These are phyloP conservation scores for Beauveria bassiana DNA, from an alignment of 2,329 filamentous ascomycete species.

Conservation along the genomic window DNA sequence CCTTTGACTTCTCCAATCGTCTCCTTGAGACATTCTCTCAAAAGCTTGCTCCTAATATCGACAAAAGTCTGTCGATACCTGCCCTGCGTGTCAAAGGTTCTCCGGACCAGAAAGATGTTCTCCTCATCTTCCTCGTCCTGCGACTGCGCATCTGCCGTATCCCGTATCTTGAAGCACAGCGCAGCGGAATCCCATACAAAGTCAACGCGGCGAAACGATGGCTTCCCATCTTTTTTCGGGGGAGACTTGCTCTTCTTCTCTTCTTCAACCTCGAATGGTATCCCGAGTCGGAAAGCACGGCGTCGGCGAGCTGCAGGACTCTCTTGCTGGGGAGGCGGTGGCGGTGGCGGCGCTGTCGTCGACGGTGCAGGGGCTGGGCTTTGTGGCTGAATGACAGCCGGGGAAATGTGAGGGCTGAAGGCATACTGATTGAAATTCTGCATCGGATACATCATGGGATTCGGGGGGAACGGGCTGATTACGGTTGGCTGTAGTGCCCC, in stretches of 20 bases:
- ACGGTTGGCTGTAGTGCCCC: constrained; percentile 16
- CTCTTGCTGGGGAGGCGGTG: background rate
- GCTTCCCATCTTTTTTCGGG: constrained; percentile 21
- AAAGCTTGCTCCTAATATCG: constrained; percentile 75
- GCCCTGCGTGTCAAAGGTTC: constrained; percentile 78
- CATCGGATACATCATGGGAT: background rate
- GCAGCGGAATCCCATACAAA: constrained; percentile 44
- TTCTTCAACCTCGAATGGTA: constrained; percentile 11
- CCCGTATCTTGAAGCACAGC: constrained; percentile 47
- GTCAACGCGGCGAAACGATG: constrained; percentile 43
- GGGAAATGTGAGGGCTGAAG: background rate
- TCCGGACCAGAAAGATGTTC: constrained; percentile 74
- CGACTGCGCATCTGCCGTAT: constrained; percentile 37
- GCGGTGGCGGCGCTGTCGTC: background rate
- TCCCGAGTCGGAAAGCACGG: background rate
- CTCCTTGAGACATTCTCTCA: constrained; percentile 54
- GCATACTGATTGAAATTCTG: background rate
- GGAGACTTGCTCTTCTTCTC: constrained; percentile 16
- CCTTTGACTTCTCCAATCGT: constrained; percentile 34
- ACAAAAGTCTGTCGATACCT: constrained; percentile 66
- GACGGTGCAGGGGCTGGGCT: background rate
- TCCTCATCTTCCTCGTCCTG: constrained; percentile 58
- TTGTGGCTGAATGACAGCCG: background rate
- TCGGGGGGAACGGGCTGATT: background rate
- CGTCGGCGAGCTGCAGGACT: background rate